phyloP scores from a whole-genome alignment of 164 flowering plant genomes.

The Taxillus chinensis region DNA sequence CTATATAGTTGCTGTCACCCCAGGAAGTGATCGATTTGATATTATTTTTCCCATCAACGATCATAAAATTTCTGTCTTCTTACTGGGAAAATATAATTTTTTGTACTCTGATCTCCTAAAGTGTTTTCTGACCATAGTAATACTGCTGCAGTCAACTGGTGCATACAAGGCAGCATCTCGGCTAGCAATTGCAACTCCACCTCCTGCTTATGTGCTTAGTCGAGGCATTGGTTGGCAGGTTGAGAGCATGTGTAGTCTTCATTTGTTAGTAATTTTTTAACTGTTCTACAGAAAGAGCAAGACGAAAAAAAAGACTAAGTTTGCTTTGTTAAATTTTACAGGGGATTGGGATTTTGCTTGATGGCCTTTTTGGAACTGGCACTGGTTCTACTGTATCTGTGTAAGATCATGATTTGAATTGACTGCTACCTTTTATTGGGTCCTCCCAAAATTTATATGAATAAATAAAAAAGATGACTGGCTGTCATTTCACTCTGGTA shows the following conservation, averaged over 20 bases:
- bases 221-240: conserved; percentile 99
- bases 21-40: no score
- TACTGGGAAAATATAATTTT: no score
- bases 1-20: no score
- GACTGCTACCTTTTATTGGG: no score
- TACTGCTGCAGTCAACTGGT: conserved; percentile 69
- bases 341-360: conserved; percentile 91
- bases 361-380: conserved; percentile 87
- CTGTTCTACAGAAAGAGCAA: no score
- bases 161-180: conserved; percentile 96
- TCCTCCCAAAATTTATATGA: no score
- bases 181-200: conserved; percentile 96
- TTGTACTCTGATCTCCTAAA: background rate
- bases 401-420: conserved; percentile 31
- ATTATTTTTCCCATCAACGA: no score
- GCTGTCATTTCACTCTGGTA: conserved; percentile 5
- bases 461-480: conserved; percentile 3
- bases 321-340: conserved; percentile 13
- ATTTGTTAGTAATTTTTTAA: no score
- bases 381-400: conserved; percentile 91
- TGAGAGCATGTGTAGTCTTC: background rate
- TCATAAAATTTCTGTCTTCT: no score
- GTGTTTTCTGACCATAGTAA: conserved; percentile 5
- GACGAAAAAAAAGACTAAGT: no score
- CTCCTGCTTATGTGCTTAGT: conserved; percentile 95